Percentiles rank a stretch among this genome's conserved stretches.
These are phyloP conservation scores for Pyrenophora graminea DNA, from an alignment of 2,329 filamentous ascomycete species.

Conservation along the genomic window DNA sequence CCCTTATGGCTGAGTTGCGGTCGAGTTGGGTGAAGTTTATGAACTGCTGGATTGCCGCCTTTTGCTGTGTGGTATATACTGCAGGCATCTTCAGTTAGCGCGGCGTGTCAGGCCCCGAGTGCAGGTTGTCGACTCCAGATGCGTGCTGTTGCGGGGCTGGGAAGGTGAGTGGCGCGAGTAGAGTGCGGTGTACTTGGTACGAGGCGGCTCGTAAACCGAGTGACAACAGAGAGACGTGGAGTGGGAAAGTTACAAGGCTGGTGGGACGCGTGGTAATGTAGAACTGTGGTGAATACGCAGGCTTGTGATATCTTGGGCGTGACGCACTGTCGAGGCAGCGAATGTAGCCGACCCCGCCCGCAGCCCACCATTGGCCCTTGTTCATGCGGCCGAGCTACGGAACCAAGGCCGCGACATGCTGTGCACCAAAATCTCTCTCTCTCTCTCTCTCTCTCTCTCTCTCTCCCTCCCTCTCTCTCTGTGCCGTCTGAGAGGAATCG, in stretches of 20 bases:
- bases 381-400: slow-evolving; percentile 10
- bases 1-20: slow-evolving; percentile 49
- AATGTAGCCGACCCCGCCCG: slow-evolving; percentile 21
- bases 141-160: slow-evolving; percentile 9
- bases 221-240: neutral
- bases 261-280: slow-evolving; percentile 1
- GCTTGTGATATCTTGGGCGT: slow-evolving; percentile 18
- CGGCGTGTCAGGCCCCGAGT: slow-evolving; percentile 1
- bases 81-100: slow-evolving; percentile 50
- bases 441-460: too few relatives aligned
- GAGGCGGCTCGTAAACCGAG: neutral
- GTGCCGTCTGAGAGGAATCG: neutral
- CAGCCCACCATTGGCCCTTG: slow-evolving; percentile 21
- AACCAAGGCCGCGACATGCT: slow-evolving; percentile 13
- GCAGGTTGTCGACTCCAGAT: slow-evolving; percentile 1
- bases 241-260: neutral
- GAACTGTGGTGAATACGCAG: slow-evolving; percentile 5
- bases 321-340: slow-evolving; percentile 27
- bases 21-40: slow-evolving; percentile 51
- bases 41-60: slow-evolving; percentile 52
- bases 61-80: slow-evolving; percentile 53
- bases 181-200: neutral
- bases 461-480: neutral
- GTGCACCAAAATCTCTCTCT: neutral
- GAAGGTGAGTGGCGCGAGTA: neutral